phyloP scores from a whole-genome alignment of 78 protist species.

The Planoprotostelium fungivorum region DNA sequence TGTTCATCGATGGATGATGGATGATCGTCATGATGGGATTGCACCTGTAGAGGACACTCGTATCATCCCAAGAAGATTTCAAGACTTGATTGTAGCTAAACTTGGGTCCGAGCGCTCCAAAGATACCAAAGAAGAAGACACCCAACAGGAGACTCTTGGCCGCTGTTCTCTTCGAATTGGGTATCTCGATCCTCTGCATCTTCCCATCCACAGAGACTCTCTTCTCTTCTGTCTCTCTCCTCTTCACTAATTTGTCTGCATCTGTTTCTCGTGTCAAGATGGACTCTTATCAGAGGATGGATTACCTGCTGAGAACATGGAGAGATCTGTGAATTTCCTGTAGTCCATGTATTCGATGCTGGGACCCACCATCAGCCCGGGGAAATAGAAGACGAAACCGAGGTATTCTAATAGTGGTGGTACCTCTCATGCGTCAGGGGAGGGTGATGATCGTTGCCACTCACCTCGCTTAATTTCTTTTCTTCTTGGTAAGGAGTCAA shows the following conservation, averaged over 20 bases:
- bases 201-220: not conserved
- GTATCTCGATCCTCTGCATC: not conserved
- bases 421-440: conserved; percentile 15
- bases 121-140: not conserved
- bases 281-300: too few species aligned
- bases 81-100: not conserved
- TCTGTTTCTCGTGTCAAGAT: not conserved
- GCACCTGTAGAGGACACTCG: too few species aligned
- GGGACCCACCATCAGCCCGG: conserved; percentile 72
- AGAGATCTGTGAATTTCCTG: conserved; percentile 9
- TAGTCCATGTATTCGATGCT: conserved; percentile 59
- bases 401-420: conserved; percentile 60
- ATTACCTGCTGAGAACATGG: not conserved
- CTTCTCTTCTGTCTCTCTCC: not conserved
- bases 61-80: too few species aligned
- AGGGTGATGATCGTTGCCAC: not conserved
- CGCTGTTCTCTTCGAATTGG: not conserved
- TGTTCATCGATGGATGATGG: too few species aligned
- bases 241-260: not conserved
- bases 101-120: not conserved
- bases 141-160: not conserved
- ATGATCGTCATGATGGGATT: too few species aligned
- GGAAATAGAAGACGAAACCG: conserved; percentile 61
- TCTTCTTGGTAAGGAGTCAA: conserved; percentile 29
- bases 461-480: not conserved